These are phyloP conservation scores for Calocybe indica DNA, from an alignment of 768 basidiomycete genomes.

Conservation along the genomic window DNA sequence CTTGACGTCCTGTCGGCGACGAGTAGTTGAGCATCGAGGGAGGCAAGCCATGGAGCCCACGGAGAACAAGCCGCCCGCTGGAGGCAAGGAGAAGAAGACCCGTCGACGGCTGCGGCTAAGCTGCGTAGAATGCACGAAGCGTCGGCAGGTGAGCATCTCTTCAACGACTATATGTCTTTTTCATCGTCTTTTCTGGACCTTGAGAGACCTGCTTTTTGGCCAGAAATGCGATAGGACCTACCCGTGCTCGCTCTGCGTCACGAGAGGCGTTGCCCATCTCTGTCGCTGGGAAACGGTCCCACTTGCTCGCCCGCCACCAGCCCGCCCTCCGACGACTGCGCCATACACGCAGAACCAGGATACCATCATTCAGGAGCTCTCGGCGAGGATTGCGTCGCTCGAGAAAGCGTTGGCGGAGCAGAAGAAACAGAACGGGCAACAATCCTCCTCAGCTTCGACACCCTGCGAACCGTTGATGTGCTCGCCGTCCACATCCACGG, in stretches of 20 bases:
- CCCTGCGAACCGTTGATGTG: constrained; percentile 12
- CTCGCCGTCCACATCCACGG: constrained; percentile 9
- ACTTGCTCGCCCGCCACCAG: constrained; percentile 34
- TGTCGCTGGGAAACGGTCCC: constrained; percentile 42
- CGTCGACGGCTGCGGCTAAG: constrained; percentile 43
- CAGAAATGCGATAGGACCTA: constrained; percentile 48
- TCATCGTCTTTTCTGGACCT: not conserved
- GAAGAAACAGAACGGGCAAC: constrained; percentile 1
- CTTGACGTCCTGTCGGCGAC: too few relatives aligned
- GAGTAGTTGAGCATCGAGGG: too few relatives aligned
- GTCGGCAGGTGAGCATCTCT: constrained; percentile 37
- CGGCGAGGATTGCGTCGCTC: constrained; percentile 19
- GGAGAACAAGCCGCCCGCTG: not conserved
- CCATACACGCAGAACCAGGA: constrained; percentile 6
- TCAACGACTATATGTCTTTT: too few relatives aligned
- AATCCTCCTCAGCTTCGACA: constrained; percentile 11
- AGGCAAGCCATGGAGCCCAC: constrained; percentile 4
- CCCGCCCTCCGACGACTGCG: constrained; percentile 22
- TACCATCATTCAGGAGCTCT: constrained; percentile 17
- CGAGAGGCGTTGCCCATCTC: constrained; percentile 34
- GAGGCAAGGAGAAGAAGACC: constrained; percentile 40
- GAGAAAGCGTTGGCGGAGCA: constrained; percentile 18
- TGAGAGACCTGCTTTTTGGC: constrained; percentile 1
- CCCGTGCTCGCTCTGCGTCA: constrained; percentile 34
- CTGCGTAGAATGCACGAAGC: constrained; percentile 52